Conservation (phyloP, 805 yeast species). For the Sporopachydermia lactativora region DNA sequence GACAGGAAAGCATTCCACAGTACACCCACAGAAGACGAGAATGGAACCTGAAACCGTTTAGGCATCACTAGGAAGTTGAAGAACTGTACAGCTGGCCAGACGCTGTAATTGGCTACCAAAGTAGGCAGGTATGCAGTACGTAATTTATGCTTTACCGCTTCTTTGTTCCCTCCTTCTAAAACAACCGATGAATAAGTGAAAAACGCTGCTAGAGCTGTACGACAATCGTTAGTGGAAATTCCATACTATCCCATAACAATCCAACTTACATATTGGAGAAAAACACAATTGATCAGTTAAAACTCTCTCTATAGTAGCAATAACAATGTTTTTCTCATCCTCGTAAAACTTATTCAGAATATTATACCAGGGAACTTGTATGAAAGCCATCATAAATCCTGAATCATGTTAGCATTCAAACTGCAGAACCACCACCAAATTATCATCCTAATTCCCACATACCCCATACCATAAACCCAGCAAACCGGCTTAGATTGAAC, state of each 20-base stretch:
- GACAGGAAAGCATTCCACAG: slow-evolving; percentile 91
- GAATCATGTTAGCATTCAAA: background rate
- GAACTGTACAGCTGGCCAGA: slow-evolving; percentile 80
- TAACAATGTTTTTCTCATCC: slow-evolving; percentile 65
- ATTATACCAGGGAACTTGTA: slow-evolving; percentile 82
- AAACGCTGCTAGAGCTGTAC: slow-evolving; percentile 46
- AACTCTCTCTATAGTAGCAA: slow-evolving; percentile 72
- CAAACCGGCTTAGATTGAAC: slow-evolving; percentile 57
- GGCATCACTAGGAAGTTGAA: slow-evolving; percentile 62
- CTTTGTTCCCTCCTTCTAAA: slow-evolving; percentile 58
- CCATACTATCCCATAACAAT: background rate
- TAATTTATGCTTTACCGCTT: slow-evolving; percentile 50
- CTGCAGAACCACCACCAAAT: background rate
- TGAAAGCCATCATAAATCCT: slow-evolving; percentile 61
- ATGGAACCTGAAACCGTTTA: slow-evolving; percentile 71
- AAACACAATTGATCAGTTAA: slow-evolving; percentile 81
- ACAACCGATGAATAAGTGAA: slow-evolving; percentile 75
- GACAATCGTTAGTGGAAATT: background rate
- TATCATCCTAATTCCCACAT: slow-evolving; percentile 4
- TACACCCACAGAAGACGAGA: slow-evolving; percentile 75
- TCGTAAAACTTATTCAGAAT: slow-evolving; percentile 66
- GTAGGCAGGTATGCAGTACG: slow-evolving; percentile 55
- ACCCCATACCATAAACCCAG: slow-evolving; percentile 76
- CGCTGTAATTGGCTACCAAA: slow-evolving; percentile 47
- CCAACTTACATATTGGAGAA: slow-evolving; percentile 51